These are phyloP conservation scores for Trypanosoma grayi DNA, from an alignment of 208 protist species.

Conservation along the genomic window DNA sequence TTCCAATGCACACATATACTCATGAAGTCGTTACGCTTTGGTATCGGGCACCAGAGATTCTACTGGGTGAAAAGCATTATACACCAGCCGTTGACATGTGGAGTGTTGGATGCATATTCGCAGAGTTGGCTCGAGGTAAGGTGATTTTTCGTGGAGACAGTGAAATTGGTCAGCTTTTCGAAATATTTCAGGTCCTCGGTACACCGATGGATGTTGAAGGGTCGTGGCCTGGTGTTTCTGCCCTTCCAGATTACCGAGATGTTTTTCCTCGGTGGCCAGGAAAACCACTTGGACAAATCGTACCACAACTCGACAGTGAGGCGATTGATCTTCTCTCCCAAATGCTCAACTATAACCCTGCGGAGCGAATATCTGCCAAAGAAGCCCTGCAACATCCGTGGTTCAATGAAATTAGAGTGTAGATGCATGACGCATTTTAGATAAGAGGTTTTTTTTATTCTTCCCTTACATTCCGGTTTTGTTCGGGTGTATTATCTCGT, in stretches of 20 bases:
- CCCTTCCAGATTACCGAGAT: constrained; percentile 96
- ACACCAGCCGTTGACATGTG: constrained; percentile 99
- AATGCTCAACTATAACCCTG: constrained; percentile 91
- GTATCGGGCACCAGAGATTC: constrained; percentile 99
- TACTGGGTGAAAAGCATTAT: constrained; percentile 99
- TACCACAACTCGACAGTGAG: constrained; percentile 78
- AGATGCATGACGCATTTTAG: constrained; percentile 19
- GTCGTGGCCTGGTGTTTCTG: constrained; percentile 97
- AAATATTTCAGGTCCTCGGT: constrained; percentile 97
- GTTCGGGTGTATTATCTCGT: neutral
- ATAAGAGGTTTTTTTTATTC: constrained; percentile 15
- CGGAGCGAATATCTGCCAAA: constrained; percentile 86
- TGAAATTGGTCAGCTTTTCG: constrained; percentile 98
- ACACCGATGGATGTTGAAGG: constrained; percentile 93
- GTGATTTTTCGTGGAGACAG: constrained; percentile 98
- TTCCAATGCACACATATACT: constrained; percentile 98
- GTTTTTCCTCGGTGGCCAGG: constrained; percentile 94
- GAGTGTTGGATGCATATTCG: constrained; percentile 99
- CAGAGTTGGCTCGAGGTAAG: constrained; percentile 93
- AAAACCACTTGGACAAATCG: constrained; percentile 59
- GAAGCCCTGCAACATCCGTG: constrained; percentile 90
- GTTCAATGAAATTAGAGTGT: constrained; percentile 78
- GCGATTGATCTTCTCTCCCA: constrained; percentile 78
- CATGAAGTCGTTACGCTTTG: constrained; percentile 99
- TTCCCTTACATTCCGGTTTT: neutral